A percentile compares a stretch with the other conserved stretches of the same genome.
phyloP scores from a whole-genome alignment of 2,329 filamentous ascomycete species.

The Monilinia vaccinii-corymbosi region DNA sequence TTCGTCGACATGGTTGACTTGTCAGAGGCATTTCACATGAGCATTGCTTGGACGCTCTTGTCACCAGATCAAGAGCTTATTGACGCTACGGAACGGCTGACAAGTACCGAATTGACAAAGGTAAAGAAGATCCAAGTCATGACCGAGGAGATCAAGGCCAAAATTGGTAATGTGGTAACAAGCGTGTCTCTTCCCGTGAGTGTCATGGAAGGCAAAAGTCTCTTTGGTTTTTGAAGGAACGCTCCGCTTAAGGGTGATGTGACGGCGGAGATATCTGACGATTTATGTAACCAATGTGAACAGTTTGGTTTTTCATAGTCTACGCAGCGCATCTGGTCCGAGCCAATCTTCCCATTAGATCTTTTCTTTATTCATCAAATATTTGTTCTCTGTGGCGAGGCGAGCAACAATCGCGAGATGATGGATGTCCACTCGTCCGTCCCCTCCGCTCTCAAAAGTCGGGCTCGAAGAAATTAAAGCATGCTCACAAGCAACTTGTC shows the following conservation, averaged over 20 bases:
- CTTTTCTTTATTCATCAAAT: neutral
- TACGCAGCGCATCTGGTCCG: neutral
- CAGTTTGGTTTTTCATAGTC: neutral
- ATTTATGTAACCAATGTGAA: neutral
- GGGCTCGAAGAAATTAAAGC: neutral
- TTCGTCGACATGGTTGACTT: conserved; percentile 30
- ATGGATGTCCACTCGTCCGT: neutral
- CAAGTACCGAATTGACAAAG: neutral
- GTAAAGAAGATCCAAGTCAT: conserved; percentile 36
- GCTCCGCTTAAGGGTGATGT: neutral
- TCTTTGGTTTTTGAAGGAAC: conserved; percentile 20
- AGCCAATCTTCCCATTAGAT: neutral
- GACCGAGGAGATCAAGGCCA: conserved; percentile 58
- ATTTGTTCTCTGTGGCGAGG: neutral
- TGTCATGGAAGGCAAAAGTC: conserved; percentile 13
- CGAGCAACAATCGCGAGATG: neutral
- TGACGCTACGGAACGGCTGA: conserved; percentile 29
- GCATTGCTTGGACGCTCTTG: conserved; percentile 73
- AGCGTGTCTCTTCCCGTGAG: conserved; percentile 34
- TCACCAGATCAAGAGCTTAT: conserved; percentile 39
- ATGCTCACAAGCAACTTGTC: neutral
- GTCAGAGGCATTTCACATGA: conserved; percentile 69
- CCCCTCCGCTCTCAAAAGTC: neutral
- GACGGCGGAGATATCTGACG: neutral
- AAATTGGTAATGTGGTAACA: conserved; percentile 63